These are phyloP conservation scores for Lotmaria passim DNA, from an alignment of 208 protist genomes.

Conservation along the genomic window DNA sequence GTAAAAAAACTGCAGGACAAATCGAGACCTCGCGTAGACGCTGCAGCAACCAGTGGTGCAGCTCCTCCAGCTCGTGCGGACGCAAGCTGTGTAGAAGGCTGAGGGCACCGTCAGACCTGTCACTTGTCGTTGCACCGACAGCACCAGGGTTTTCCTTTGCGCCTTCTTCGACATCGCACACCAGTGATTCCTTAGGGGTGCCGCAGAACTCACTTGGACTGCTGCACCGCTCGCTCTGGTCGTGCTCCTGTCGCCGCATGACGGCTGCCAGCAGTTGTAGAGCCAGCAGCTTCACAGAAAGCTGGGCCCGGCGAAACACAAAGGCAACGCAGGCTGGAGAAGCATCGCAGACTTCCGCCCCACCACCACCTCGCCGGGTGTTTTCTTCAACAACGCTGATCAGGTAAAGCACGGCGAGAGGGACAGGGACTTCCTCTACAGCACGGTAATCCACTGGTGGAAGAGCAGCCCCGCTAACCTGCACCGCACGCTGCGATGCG, in stretches of 20 bases:
- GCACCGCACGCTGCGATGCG: conserved; percentile 17
- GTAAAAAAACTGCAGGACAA: not conserved
- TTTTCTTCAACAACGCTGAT: conserved; percentile 47
- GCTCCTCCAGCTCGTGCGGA: not conserved
- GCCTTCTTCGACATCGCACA: not conserved
- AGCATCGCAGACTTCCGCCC: not conserved
- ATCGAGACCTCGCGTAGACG: not conserved
- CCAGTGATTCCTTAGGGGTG: not conserved
- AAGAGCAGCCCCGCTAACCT: conserved; percentile 3
- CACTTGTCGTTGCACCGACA: too few species aligned
- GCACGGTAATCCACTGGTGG: conserved; percentile 30
- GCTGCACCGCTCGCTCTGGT: conserved; percentile 1
- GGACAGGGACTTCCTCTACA: conserved; percentile 21
- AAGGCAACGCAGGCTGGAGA: not conserved
- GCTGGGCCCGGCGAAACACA: conserved; percentile 17
- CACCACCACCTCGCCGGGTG: conserved; percentile 18
- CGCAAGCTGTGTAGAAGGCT: not conserved
- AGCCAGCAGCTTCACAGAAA: conserved; percentile 28
- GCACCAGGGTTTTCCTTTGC: too few species aligned
- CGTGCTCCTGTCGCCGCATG: conserved; percentile 12
- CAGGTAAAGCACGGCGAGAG: conserved; percentile 26
- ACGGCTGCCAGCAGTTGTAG: conserved; percentile 20
- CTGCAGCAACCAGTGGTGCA: conserved; percentile 2
- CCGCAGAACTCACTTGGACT: conserved; percentile 13
- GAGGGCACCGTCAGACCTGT: not conserved